Evolutionary conservation across 2,329 filamentous ascomycete species (phyloP), one percentile per base, ranked within the genome.

Genomic region (Phaeomoniella chlamydospora): DNA sequence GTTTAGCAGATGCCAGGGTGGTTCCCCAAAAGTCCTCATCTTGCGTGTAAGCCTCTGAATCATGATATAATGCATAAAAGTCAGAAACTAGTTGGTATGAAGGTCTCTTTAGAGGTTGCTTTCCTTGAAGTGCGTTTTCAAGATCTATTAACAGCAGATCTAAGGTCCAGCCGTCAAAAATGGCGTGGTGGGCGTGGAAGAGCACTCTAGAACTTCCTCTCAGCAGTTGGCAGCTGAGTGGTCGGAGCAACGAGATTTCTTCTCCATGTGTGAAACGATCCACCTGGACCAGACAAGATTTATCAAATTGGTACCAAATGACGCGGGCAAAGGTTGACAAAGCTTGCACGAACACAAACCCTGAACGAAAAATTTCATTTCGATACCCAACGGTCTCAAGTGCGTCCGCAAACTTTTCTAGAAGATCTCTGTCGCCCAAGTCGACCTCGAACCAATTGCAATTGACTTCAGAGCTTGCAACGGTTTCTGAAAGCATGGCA

Each of bases 141-240:
- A 93, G 58, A 51, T 94, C 84, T 16, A 68, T 59, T 11, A 83
- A 50, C 0, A 92, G 56, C 18, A 88, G 62, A 35, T 94, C 80
- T 49, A 86, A 69, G 0, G 85, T 87, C 87, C 87, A 94, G n/a
- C 86, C 87, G 54, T 94, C 87, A 49, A 93, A 94, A 1, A 92
- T 53, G 1, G 83, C 76, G 55, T 94, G 87, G 50, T 93, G 86
- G 0, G 92, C 62, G 10, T 78, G 65, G 31, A 83, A 36, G 9
- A 71, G 47, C 2, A 55, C 40, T 18, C 50, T 47, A 2, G 50
- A 37, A 33, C 43, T 26, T 9, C n/a, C 22, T n/a, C n/a, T 26
- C 22, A 26, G 22, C n/a, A 26, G 9, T 26, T 26, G 22, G n/a
- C 22, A 26, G 6, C 9, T 26, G n/a, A 26, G 9, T 9, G 22